phyloP scores from a whole-genome alignment of 2,329 filamentous ascomycete genomes.

The Penicillium sp. region DNA sequence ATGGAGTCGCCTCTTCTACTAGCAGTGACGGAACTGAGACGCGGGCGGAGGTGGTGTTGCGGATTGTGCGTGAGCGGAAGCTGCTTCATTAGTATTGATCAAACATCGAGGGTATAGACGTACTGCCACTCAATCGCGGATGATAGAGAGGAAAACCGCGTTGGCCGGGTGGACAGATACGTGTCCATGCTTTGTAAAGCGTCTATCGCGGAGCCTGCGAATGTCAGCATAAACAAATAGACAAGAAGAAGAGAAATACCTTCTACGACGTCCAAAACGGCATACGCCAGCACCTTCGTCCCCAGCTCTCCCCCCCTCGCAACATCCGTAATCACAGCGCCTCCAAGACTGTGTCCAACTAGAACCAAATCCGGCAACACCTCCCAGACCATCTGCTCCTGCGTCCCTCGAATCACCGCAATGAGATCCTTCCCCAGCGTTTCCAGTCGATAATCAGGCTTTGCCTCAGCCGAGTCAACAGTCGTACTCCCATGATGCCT shows the following conservation, averaged over 20 bases:
- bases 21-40: constrained; percentile 83
- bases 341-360: constrained; percentile 88
- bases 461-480: constrained; percentile 29
- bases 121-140: constrained; percentile 89
- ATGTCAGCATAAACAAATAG: not conserved
- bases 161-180: constrained; percentile 78
- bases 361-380: constrained; percentile 71
- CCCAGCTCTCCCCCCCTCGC: constrained; percentile 66
- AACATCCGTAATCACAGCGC: constrained; percentile 82
- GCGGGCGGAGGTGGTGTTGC: constrained; percentile 77
- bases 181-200: constrained; percentile 91
- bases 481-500: constrained; percentile 75
- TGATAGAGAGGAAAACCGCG: constrained; percentile 70
- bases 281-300: constrained; percentile 71
- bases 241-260: constrained; percentile 33
- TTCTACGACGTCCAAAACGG: constrained; percentile 91
- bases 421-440: constrained; percentile 71
- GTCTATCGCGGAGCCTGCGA: constrained; percentile 79
- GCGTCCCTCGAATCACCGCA: constrained; percentile 64
- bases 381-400: constrained; percentile 67
- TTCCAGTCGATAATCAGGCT: constrained; percentile 65
- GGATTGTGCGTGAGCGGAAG: constrained; percentile 77
- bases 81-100: constrained; percentile 23
- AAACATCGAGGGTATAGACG: constrained; percentile 18
- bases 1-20: constrained; percentile 38